These are phyloP conservation scores for Brasenia schreberi DNA, from an alignment of 164 flowering plant genomes.

Conservation along the genomic window DNA sequence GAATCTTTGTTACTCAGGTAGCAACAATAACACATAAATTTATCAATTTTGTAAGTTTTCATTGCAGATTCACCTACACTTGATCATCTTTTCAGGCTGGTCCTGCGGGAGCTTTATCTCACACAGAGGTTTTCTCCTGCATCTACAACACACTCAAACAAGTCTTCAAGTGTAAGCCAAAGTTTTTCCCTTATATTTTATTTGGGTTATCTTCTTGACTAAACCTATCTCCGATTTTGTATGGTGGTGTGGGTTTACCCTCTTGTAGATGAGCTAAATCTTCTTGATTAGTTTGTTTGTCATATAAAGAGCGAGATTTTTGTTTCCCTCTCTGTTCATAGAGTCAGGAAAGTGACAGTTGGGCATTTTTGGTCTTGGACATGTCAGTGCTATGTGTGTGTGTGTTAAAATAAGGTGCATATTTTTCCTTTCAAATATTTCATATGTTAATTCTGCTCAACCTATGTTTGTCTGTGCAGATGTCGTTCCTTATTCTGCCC, in stretches of 20 bases:
- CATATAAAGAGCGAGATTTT: neutral
- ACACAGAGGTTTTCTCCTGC: slow-evolving; percentile 86
- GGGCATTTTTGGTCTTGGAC: too few species aligned
- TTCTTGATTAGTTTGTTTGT: neutral
- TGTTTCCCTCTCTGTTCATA: too few species aligned
- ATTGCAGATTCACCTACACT: neutral
- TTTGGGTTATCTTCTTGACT: neutral
- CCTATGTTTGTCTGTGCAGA: slow-evolving; percentile 31
- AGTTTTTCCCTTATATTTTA: neutral
- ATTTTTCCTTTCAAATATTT: too few species aligned
- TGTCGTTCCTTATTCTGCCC: slow-evolving; percentile 90
- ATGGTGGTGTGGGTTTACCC: too few species aligned
- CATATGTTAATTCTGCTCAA: too few species aligned
- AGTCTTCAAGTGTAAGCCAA: slow-evolving; percentile 68
- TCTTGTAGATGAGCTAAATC: too few species aligned
- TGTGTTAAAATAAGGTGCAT: too few species aligned
- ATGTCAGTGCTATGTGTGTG: too few species aligned
- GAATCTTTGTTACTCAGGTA: slow-evolving; percentile 93
- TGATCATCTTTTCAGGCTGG: slow-evolving; percentile 48
- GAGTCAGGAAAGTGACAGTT: too few species aligned
- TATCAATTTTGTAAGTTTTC: neutral
- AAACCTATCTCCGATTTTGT: too few species aligned
- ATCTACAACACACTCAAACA: slow-evolving; percentile 81
- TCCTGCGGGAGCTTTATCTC: slow-evolving; percentile 87
- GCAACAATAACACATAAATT: neutral